phyloP scores from a whole-genome alignment of 441 rosid species.

The Biscutella laevigata region DNA sequence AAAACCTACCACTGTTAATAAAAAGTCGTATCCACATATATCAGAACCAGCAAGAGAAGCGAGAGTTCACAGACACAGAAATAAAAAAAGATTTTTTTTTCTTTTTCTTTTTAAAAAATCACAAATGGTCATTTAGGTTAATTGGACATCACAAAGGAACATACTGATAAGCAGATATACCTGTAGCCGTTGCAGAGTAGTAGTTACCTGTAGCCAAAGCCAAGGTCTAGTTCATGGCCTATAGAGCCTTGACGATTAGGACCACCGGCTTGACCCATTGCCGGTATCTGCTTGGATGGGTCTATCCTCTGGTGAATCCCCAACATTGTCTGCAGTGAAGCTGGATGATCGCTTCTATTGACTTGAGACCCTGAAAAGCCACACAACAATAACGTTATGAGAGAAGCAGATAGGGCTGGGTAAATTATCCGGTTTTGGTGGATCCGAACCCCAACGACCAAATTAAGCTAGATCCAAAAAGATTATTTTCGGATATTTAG shows the following conservation, averaged over 20 bases:
- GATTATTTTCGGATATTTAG: too few species aligned
- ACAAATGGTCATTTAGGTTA: slow-evolving; percentile 2
- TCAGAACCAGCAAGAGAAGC: neutral
- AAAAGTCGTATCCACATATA: neutral
- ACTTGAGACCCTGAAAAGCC: slow-evolving; percentile 42
- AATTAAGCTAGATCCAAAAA: too few species aligned
- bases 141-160: slow-evolving; percentile 23
- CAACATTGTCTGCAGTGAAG: slow-evolving; percentile 61
- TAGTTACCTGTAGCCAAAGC: slow-evolving; percentile 50
- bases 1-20: slow-evolving; percentile 4
- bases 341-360: slow-evolving; percentile 49
- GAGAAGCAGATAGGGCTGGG: too few species aligned
- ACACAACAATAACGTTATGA: too few species aligned
- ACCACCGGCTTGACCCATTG: slow-evolving; percentile 36
- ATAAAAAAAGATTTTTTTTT: neutral
- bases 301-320: slow-evolving; percentile 75
- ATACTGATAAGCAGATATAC: slow-evolving; percentile 5
- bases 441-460: too few species aligned
- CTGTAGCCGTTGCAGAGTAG: slow-evolving; percentile 3
- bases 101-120: neutral
- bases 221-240: slow-evolving; percentile 70
- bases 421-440: too few species aligned
- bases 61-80: neutral
- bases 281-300: slow-evolving; percentile 44
- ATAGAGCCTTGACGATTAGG: slow-evolving; percentile 44